A percentile compares a stretch with the other conserved stretches of the same genome.
These are phyloP conservation scores for Heterococcus sp. DNA, from an alignment of 108 stramenopile genomes.

Conservation along the genomic window DNA sequence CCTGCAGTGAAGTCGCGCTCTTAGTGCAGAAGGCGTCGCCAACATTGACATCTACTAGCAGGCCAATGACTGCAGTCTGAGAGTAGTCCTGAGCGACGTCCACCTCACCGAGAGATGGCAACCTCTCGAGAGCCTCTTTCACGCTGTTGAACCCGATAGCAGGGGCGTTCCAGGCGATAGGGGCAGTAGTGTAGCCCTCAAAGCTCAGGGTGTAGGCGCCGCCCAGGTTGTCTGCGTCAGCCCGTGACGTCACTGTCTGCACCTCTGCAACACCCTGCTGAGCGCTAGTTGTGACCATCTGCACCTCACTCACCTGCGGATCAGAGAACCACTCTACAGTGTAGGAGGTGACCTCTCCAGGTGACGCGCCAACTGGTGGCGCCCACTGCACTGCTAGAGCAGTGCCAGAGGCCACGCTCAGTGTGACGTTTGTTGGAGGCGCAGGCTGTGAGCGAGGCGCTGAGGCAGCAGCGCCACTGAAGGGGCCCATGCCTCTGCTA, in stretches of 20 bases:
- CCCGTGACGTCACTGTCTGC: constrained; percentile 71
- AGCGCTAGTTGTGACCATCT: constrained; percentile 48
- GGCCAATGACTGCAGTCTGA: constrained; percentile 50
- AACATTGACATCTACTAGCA: constrained; percentile 25
- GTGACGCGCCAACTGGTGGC: constrained; percentile 47
- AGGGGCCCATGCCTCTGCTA: constrained; percentile 62
- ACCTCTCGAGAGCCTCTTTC: constrained; percentile 60
- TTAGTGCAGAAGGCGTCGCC: not conserved
- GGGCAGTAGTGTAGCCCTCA: constrained; percentile 66
- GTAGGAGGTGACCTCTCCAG: constrained; percentile 55
- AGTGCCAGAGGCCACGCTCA: constrained; percentile 39
- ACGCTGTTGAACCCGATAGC: constrained; percentile 68
- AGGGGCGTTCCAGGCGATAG: constrained; percentile 68
- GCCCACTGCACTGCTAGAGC: constrained; percentile 61
- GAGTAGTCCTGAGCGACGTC: constrained; percentile 69
- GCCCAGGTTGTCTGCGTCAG: constrained; percentile 63
- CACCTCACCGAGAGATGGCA: constrained; percentile 66
- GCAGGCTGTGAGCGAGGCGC: constrained; percentile 63
- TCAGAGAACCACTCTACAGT: constrained; percentile 52
- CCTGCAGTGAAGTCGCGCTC: not conserved
- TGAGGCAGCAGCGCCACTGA: constrained; percentile 50
- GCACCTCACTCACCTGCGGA: constrained; percentile 17
- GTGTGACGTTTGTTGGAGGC: constrained; percentile 51
- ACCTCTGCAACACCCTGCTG: constrained; percentile 57
- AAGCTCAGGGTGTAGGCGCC: constrained; percentile 72